phyloP scores from a whole-genome alignment of 1,284 basidiomycete genomes.

The Cryptococcus deneoformans region DNA sequence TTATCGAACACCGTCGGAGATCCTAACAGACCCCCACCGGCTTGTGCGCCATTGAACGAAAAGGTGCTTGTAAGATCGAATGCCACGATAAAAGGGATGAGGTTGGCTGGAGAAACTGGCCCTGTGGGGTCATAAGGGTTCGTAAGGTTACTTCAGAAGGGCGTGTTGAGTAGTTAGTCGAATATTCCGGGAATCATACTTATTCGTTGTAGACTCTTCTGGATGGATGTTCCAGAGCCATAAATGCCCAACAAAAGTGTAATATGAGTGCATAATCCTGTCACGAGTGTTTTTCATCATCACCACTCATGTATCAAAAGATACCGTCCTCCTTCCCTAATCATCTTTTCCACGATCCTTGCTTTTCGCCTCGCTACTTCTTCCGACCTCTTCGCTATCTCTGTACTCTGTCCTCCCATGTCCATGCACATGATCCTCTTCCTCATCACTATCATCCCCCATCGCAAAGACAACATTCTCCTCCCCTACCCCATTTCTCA shows the following conservation, averaged over 20 bases:
- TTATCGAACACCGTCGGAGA: slow-evolving; percentile 20
- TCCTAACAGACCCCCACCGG: neutral
- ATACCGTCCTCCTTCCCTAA: neutral
- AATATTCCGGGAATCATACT: too few species aligned
- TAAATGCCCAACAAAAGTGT: too few species aligned
- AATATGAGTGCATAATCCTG: too few species aligned
- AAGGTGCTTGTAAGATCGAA: neutral
- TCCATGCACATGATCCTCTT: slow-evolving; percentile 16
- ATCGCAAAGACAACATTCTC: slow-evolving; percentile 89
- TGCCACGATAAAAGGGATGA: neutral
- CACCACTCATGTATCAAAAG: too few species aligned
- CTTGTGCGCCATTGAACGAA: neutral
- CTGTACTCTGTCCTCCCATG: slow-evolving; percentile 20
- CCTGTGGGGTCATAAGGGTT: neutral
- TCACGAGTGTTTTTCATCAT: too few species aligned
- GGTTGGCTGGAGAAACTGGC: neutral
- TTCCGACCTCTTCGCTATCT: slow-evolving; percentile 23
- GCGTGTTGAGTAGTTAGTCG: too few species aligned
- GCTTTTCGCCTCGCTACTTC: slow-evolving; percentile 9
- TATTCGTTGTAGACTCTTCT: too few species aligned
- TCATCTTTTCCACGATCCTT: slow-evolving; percentile 5
- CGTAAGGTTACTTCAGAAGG: too few species aligned
- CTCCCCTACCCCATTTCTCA: slow-evolving; percentile 53
- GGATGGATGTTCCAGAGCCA: too few species aligned
- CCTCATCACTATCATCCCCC: slow-evolving; percentile 66